Percentiles rank a stretch among this genome's conserved stretches.
phyloP scores from a whole-genome alignment of 768 basidiomycete genomes.

The Coprinellus aureogranulatus region DNA sequence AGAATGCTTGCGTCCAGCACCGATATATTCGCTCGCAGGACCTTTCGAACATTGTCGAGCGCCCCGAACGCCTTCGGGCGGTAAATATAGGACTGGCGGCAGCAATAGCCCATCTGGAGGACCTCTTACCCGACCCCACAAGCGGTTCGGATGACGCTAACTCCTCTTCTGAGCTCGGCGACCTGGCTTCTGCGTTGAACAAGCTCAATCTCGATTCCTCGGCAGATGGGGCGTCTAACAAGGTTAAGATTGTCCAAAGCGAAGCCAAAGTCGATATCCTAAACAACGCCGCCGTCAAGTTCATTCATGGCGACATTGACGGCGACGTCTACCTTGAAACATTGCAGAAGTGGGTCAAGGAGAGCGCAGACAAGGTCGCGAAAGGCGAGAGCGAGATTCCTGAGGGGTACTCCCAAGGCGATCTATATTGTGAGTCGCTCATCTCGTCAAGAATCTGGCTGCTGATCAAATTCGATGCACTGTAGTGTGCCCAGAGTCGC shows the following conservation, averaged over 20 bases:
- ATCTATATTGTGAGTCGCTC: slow-evolving; percentile 70
- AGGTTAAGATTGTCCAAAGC: slow-evolving; percentile 52
- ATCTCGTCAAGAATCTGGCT: slow-evolving; percentile 1
- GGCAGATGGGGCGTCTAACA: slow-evolving; percentile 12
- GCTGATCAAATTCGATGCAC: not conserved
- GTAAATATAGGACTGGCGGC: slow-evolving; percentile 80
- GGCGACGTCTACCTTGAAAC: slow-evolving; percentile 66
- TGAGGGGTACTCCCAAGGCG: slow-evolving; percentile 64
- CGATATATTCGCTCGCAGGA: slow-evolving; percentile 77
- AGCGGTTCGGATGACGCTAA: not conserved
- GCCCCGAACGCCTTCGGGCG: slow-evolving; percentile 85
- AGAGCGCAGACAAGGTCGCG: slow-evolving; percentile 60
- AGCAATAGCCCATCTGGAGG: slow-evolving; percentile 71
- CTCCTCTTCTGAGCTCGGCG: slow-evolving; percentile 14
- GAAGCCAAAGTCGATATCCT: slow-evolving; percentile 54
- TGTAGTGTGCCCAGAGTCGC: slow-evolving; percentile 73
- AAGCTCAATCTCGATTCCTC: slow-evolving; percentile 20
- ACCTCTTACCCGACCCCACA: slow-evolving; percentile 15
- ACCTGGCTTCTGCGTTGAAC: slow-evolving; percentile 25
- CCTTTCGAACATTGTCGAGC: slow-evolving; percentile 77
- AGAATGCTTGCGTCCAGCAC: slow-evolving; percentile 73
- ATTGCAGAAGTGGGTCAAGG: slow-evolving; percentile 54
- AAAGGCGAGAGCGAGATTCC: slow-evolving; percentile 76
- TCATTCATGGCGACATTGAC: slow-evolving; percentile 69
- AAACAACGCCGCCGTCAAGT: slow-evolving; percentile 64